phyloP scores from a whole-genome alignment of 2,329 filamentous ascomycete genomes.

The Ophiostoma quercus region DNA sequence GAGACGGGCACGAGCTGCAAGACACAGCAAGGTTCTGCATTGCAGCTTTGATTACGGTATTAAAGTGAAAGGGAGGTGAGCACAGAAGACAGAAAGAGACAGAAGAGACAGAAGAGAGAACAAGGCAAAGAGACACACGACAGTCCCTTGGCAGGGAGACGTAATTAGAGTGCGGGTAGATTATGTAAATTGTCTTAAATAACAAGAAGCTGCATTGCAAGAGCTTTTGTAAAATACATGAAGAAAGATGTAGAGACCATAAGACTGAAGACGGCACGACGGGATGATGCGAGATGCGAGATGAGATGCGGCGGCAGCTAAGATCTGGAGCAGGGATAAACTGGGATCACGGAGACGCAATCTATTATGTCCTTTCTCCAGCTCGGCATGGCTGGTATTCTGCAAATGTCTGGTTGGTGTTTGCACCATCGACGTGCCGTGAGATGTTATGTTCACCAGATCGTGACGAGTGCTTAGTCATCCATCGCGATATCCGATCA shows the following conservation, averaged over 20 bases:
- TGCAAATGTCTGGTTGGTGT: too few relatives aligned
- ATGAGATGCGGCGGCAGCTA: background rate
- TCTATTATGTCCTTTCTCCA: background rate
- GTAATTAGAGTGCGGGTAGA: background rate
- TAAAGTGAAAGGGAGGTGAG: background rate
- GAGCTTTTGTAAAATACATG: too few relatives aligned
- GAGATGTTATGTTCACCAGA: too few relatives aligned
- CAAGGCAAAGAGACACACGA: background rate
- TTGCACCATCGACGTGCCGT: too few relatives aligned
- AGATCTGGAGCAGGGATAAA: constrained; percentile 8
- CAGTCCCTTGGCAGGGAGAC: constrained; percentile 1
- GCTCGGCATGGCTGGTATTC: too few relatives aligned
- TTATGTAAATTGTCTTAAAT: background rate
- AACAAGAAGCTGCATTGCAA: background rate
- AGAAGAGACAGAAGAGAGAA: background rate
- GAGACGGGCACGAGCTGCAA: background rate
- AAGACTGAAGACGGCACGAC: background rate
- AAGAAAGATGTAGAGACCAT: background rate
- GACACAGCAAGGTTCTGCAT: background rate
- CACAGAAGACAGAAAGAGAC: background rate
- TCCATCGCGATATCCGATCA: too few relatives aligned
- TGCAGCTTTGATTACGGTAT: background rate
- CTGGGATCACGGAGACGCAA: background rate
- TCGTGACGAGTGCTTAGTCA: too few relatives aligned
- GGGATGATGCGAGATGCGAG: background rate